Conservation (phyloP, 2,329 filamentous ascomycete genomes). For the Trichophyton simii region DNA sequence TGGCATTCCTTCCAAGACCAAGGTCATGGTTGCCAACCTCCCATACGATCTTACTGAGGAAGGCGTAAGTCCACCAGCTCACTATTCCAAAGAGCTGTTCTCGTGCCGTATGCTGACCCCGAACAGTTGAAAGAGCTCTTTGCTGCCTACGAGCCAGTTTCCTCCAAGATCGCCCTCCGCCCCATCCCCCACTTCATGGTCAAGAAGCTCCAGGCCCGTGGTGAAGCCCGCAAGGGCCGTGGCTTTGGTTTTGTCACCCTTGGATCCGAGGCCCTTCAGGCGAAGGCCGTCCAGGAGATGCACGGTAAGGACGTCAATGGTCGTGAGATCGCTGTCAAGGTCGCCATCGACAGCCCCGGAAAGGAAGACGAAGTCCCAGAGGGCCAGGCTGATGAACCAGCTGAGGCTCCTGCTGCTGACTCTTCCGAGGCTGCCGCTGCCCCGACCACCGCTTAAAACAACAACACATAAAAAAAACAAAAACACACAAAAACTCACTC, state of each 20-base stretch:
- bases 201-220: conserved; percentile 98
- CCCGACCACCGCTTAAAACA: conserved; percentile 21
- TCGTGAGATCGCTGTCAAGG: conserved; percentile 98
- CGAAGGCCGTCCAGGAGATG: conserved; percentile 96
- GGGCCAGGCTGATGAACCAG: conserved; percentile 32
- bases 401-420: conserved; percentile 16
- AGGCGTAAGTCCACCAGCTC: conserved; percentile 50
- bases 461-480: neutral
- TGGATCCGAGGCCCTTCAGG: conserved; percentile 85
- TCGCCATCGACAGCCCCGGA: conserved; percentile 97
- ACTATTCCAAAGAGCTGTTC: too few relatives aligned
- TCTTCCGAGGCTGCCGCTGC: conserved; percentile 30
- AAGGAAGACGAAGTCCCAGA: conserved; percentile 74
- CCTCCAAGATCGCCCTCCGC: conserved; percentile 95
- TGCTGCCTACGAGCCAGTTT: conserved; percentile 76
- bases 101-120: neutral
- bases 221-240: conserved; percentile 96
- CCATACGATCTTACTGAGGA: conserved; percentile 97
- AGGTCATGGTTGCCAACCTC: conserved; percentile 99
- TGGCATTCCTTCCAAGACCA: conserved; percentile 95
- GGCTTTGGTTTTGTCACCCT: conserved; percentile 98
- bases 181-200: conserved; percentile 99
- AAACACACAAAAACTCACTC: conserved; percentile 4
- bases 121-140: conserved; percentile 92
- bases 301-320: conserved; percentile 99